A percentile compares a stretch with the other conserved stretches of the same genome.
These are phyloP conservation scores for Omphalotus guepiniiformis DNA, from an alignment of 768 basidiomycete species.

Conservation along the genomic window DNA sequence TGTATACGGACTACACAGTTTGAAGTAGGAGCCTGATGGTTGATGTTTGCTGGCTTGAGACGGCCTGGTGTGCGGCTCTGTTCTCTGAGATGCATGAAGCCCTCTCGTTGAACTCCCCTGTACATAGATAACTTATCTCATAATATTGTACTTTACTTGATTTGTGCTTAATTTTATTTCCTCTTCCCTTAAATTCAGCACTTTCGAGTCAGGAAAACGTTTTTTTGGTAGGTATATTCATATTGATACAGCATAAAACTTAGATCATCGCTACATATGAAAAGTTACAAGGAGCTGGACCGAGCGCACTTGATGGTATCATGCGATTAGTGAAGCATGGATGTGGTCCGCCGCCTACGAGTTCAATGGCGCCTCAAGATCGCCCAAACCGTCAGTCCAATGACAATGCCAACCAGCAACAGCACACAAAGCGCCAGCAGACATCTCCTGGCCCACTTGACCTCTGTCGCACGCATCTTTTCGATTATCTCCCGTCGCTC, in stretches of 20 bases:
- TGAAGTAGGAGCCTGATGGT: constrained; percentile 5
- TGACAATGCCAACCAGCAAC: background rate
- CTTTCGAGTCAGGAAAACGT: background rate
- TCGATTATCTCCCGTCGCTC: constrained; percentile 23
- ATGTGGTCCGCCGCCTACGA: too few species aligned
- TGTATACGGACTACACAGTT: constrained; percentile 7
- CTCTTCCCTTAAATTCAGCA: background rate
- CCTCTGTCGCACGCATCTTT: constrained; percentile 18
- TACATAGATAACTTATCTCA: background rate
- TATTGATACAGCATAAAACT: background rate
- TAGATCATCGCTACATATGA: background rate
- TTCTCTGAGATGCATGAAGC: background rate
- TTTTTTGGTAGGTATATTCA: background rate
- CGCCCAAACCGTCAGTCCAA: background rate
- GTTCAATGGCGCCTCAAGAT: too few species aligned
- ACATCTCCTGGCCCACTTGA: constrained; percentile 7
- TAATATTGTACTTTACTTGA: background rate
- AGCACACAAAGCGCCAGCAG: constrained; percentile 1
- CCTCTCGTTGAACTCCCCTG: background rate
- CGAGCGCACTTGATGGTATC: too few species aligned
- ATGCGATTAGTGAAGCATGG: too few species aligned
- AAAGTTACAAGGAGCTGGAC: too few species aligned
- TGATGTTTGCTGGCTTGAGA: background rate
- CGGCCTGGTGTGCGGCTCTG: too few species aligned
- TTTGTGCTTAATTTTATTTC: background rate